These are phyloP conservation scores for Globisporangium megalacanthum DNA, from an alignment of 352 stramenopile genomes.

Conservation along the genomic window DNA sequence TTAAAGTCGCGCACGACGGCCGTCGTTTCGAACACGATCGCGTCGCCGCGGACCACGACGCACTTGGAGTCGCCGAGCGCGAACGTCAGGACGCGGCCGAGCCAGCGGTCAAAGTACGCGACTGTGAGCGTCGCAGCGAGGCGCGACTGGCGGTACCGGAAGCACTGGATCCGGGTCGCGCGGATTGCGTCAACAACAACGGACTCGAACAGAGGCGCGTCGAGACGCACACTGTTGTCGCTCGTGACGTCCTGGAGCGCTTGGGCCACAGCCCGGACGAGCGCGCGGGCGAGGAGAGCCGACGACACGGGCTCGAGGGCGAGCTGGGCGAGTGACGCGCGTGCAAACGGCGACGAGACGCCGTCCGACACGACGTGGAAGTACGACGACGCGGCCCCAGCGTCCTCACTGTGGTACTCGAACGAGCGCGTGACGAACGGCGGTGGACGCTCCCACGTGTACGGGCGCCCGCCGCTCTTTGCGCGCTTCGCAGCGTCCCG, in stretches of 20 bases:
- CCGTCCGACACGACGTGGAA: constrained; percentile 80
- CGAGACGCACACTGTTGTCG: constrained; percentile 35
- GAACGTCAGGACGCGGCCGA: constrained; percentile 52
- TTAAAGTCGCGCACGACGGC: constrained; percentile 76
- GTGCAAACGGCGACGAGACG: constrained; percentile 57
- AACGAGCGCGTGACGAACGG: constrained; percentile 38
- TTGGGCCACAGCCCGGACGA: constrained; percentile 44
- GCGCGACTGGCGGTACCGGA: constrained; percentile 46
- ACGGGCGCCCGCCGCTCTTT: constrained; percentile 7
- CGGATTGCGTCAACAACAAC: constrained; percentile 49
- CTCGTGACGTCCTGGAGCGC: constrained; percentile 56
- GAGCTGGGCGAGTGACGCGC: constrained; percentile 19
- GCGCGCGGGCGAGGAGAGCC: constrained; percentile 39
- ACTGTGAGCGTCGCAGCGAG: constrained; percentile 66
- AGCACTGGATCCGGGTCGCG: constrained; percentile 52
- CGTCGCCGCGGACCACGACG: constrained; percentile 42
- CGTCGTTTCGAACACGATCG: constrained; percentile 59
- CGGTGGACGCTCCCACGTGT: constrained; percentile 10
- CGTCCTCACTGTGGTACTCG: constrained; percentile 70
- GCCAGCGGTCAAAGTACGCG: constrained; percentile 71
- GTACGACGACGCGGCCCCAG: constrained; percentile 38
- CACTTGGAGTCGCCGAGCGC: constrained; percentile 78
- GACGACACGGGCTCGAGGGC: constrained; percentile 44
- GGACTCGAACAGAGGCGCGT: constrained; percentile 36
- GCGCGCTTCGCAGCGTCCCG: constrained; percentile 2